A percentile compares a stretch with the other conserved stretches of the same genome.
phyloP scores from a whole-genome alignment of 2,329 filamentous ascomycete species.

The Calonectria henricotiae region DNA sequence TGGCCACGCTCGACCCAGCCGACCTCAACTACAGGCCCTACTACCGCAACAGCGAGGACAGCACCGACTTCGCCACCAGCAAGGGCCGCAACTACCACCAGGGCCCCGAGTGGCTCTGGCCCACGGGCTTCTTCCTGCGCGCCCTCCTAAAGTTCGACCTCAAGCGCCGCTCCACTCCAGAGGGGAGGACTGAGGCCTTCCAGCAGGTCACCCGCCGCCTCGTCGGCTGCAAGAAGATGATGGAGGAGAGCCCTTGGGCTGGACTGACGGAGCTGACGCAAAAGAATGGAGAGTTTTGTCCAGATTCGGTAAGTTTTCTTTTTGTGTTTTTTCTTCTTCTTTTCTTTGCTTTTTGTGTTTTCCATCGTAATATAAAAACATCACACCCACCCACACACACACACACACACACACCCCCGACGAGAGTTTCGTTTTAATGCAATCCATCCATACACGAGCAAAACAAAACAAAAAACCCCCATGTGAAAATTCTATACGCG shows the following conservation, averaged over 20 bases:
- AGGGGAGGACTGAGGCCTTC: constrained; percentile 88
- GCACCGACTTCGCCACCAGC: constrained; percentile 88
- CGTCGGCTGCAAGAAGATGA: constrained; percentile 87
- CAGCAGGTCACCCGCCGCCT: constrained; percentile 93
- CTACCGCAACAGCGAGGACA: constrained; percentile 97
- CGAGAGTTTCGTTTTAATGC: background rate
- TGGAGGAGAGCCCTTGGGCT: constrained; percentile 87
- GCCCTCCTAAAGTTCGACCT: constrained; percentile 94
- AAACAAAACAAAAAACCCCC: background rate
- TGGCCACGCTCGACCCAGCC: constrained; percentile 93
- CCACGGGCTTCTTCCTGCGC: constrained; percentile 93
- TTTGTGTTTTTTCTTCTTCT: constrained; percentile 15
- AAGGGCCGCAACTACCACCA: constrained; percentile 99
- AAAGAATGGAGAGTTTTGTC: constrained; percentile 86
- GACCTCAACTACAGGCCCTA: constrained; percentile 96
- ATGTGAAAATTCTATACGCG: background rate
- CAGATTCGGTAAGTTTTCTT: constrained; percentile 81
- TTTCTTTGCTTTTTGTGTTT: background rate
- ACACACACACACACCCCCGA: too few species aligned
- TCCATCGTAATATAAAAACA: background rate
- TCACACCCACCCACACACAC: too few species aligned
- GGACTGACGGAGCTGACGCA: constrained; percentile 95
- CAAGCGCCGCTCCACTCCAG: constrained; percentile 71
- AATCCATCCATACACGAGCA: background rate
- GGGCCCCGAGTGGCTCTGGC: constrained; percentile 98